Evolutionary conservation across 306 rosid species (phyloP).

Genomic region (Vicia sativa): DNA sequence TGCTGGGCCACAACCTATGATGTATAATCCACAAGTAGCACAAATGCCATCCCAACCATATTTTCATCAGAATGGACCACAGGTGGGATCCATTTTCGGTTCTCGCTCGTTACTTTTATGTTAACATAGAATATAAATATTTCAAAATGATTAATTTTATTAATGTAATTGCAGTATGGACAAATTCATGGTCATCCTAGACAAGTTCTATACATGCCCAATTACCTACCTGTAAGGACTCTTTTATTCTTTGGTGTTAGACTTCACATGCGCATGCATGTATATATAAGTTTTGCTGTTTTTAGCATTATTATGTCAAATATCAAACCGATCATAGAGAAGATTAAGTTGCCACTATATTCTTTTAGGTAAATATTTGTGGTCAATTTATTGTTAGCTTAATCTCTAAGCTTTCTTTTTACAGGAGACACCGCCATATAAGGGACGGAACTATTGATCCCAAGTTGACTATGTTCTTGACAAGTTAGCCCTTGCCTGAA

Average conservation of each 20-base stretch:
- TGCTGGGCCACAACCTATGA: constrained; percentile 71
- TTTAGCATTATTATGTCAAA: neutral
- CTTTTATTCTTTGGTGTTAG: constrained; percentile 1
- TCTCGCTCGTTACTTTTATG: constrained; percentile 16
- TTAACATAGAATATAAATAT: constrained; percentile 30
- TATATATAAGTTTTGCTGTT: constrained; percentile 11
- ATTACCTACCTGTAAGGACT: constrained; percentile 82
- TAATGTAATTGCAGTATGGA: constrained; percentile 69
- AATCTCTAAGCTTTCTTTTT: constrained; percentile 8
- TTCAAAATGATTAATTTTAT: constrained; percentile 34
- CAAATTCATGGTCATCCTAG: constrained; percentile 82
- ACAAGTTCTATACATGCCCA: constrained; percentile 75
- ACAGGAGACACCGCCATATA: constrained; percentile 85
- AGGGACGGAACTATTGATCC: constrained; percentile 76
- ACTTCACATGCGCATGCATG: constrained; percentile 1
- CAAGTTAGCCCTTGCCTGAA: constrained; percentile 33
- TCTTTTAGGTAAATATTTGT: neutral
- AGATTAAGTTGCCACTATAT: constrained; percentile 11
- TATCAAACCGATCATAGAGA: neutral
- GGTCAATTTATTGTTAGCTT: constrained; percentile 19
- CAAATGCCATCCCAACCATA: constrained; percentile 77
- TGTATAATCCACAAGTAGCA: constrained; percentile 73
- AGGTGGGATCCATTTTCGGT: constrained; percentile 51
- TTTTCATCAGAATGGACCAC: constrained; percentile 90
- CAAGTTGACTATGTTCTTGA: constrained; percentile 35